Percentiles rank a stretch among this genome's conserved stretches.
These are phyloP conservation scores for Parasitella parasitica DNA, from an alignment of 371 early-diverging fungal genomes.

Conservation along the genomic window DNA sequence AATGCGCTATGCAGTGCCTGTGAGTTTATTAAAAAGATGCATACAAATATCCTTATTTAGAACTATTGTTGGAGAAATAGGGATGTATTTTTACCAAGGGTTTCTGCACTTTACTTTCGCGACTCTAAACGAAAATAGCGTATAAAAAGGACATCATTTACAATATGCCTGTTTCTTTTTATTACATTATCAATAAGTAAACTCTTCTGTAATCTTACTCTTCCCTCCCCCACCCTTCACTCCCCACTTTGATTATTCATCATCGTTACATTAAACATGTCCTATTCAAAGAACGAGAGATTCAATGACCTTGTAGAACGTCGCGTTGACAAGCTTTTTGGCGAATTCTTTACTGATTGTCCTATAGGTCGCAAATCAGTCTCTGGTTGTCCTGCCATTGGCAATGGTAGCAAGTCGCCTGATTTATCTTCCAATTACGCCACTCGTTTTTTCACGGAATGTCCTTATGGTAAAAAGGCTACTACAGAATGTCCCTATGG, in stretches of 20 bases:
- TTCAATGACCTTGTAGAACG: conserved; percentile 8
- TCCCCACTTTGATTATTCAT: not conserved
- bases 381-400: conserved; percentile 6
- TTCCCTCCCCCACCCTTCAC: not conserved
- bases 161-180: not conserved
- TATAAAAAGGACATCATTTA: not conserved
- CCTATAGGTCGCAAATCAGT: conserved; percentile 12
- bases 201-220: too few species aligned
- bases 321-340: conserved; percentile 6
- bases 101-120: not conserved
- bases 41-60: not conserved
- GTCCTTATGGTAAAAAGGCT: conserved; percentile 10
- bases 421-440: conserved; percentile 1
- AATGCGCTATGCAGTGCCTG: too few species aligned
- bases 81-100: not conserved
- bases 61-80: not conserved
- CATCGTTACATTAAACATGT: not conserved
- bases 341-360: conserved; percentile 12
- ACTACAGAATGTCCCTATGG: conserved; percentile 8
- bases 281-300: not conserved
- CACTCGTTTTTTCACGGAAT: conserved; percentile 8
- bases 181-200: not conserved
- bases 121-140: not conserved
- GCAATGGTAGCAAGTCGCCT: not conserved
- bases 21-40: too few species aligned